Base-by-base conservation (phyloP, 768 basidiomycete genomes). In the Russula sp. region DNA sequence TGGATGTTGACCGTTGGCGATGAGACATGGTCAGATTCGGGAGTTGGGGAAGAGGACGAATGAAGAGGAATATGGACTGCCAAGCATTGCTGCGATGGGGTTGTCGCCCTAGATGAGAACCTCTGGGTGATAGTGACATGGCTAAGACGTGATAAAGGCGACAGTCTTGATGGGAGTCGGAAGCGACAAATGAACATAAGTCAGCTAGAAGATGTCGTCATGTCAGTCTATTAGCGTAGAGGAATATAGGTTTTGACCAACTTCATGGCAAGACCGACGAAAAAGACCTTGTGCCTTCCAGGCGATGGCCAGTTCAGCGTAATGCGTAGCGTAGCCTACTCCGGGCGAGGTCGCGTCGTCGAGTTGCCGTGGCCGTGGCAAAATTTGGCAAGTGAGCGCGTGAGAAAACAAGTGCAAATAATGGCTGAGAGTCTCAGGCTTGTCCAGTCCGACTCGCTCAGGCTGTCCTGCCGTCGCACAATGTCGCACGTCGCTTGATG, bases 111-210 rank as follows among this genome's bases (percentile, higher is more conserved):
- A 31, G 58, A 64, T 35, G 54, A 60, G 32, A 51, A 44, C 7
- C 59, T 45, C 16, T 50, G 54, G 53, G 49, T 64, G 32, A 44
- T 59, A 42, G 39, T 22, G 54, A 55, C 63, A 64, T 64, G 54
- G 59, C 59, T 60, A 35, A 9, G 20, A 32, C 48, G 52, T 55
- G 37, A 59, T 27, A 27, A 27, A 27, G 27, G 27, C 27, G 76
- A 71, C 74, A 77, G 75, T 74, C 77, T 76, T 80, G 77, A 77
- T 68, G 77, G 75, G 70, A 81, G 73, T 75, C 79, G 74, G 76
- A 76, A 80, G 76, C 84, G 85, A 80, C 86, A 85, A 83, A 84
- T 79, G 77, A 80, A 86, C 86, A 88, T 88, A 85, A 82, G 84
- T 88, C 79, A 88, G 76, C 86, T 83, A 66, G 18, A 42, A 14